Conservation (phyloP, 1,284 basidiomycete species). For the Erythrobasidium hasegawianum region DNA sequence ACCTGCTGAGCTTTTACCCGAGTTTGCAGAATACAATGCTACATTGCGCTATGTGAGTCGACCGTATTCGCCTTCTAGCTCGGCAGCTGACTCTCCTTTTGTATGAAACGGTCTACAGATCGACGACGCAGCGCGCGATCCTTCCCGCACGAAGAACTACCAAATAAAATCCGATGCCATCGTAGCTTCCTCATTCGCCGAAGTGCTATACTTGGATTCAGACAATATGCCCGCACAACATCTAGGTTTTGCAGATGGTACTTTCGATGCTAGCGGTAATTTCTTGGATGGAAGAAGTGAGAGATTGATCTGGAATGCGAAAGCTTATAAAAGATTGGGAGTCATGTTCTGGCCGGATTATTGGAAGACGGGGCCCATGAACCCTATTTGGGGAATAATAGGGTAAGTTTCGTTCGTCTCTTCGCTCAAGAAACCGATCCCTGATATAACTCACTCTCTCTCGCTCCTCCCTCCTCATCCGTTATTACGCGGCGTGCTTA, state of each 20-base stretch:
- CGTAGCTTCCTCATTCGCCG: slow-evolving; percentile 51
- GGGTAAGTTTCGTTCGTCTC: slow-evolving; percentile 22
- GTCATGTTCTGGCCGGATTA: slow-evolving; percentile 46
- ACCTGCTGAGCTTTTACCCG: slow-evolving; percentile 45
- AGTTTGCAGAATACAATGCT: slow-evolving; percentile 49
- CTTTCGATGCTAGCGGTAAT: slow-evolving; percentile 35
- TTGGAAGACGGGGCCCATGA: slow-evolving; percentile 49
- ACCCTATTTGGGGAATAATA: slow-evolving; percentile 43
- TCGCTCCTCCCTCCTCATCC: neutral
- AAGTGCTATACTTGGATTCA: slow-evolving; percentile 54
- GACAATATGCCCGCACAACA: slow-evolving; percentile 50
- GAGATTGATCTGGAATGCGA: slow-evolving; percentile 52
- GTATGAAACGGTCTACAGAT: slow-evolving; percentile 14
- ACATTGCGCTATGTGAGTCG: slow-evolving; percentile 49
- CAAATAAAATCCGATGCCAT: slow-evolving; percentile 55
- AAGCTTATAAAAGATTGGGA: slow-evolving; percentile 50
- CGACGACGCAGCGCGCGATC: slow-evolving; percentile 35
- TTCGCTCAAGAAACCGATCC: too few species aligned
- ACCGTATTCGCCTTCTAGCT: slow-evolving; percentile 46
- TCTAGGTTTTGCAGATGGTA: slow-evolving; percentile 31
- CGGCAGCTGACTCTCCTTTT: neutral
- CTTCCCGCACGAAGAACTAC: slow-evolving; percentile 44
- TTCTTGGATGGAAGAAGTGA: slow-evolving; percentile 43
- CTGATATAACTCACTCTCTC: too few species aligned
- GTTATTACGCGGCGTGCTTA: too few species aligned